phyloP scores from a whole-genome alignment of 2,329 filamentous ascomycete genomes.

The Corynespora cassiicola region DNA sequence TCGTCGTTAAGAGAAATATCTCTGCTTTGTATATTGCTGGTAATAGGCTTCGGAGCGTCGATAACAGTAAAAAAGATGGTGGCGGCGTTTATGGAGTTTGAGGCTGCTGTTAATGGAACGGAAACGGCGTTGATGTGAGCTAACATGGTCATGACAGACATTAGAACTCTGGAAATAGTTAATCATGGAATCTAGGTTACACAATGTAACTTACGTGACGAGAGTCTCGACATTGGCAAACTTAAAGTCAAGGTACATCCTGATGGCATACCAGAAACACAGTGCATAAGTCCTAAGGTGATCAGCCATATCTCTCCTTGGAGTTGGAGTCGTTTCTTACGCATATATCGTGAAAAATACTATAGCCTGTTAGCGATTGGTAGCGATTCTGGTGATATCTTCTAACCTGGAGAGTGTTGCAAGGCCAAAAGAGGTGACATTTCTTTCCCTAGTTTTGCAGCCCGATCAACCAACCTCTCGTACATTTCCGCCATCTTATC shows the following conservation, averaged over 20 bases:
- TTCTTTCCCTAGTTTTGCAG: constrained; percentile 7
- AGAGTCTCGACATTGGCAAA: constrained; percentile 9
- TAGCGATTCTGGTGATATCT: background rate
- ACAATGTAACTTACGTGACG: constrained; percentile 7
- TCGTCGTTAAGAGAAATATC: constrained; percentile 40
- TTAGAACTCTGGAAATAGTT: constrained; percentile 9
- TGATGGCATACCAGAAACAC: constrained; percentile 9
- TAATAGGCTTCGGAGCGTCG: constrained; percentile 13
- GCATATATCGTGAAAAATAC: constrained; percentile 11
- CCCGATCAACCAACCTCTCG: constrained; percentile 8
- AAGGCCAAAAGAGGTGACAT: constrained; percentile 17
- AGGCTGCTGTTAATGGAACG: constrained; percentile 9
- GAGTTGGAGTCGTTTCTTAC: constrained; percentile 27
- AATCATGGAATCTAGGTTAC: background rate
- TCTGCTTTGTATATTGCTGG: constrained; percentile 3
- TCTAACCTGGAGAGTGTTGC: constrained; percentile 13
- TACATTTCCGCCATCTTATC: constrained; percentile 9
- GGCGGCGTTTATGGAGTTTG: constrained; percentile 7
- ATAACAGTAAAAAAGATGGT: constrained; percentile 15
- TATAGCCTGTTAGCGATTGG: background rate
- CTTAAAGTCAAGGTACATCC: constrained; percentile 4
- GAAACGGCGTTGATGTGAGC: constrained; percentile 10
- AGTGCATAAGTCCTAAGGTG: no score
- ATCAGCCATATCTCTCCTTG: constrained; percentile 5
- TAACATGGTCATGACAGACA: constrained; percentile 13